Conservation (phyloP, 768 basidiomycete genomes). For the Rhodosporidiobolus sp. region DNA sequence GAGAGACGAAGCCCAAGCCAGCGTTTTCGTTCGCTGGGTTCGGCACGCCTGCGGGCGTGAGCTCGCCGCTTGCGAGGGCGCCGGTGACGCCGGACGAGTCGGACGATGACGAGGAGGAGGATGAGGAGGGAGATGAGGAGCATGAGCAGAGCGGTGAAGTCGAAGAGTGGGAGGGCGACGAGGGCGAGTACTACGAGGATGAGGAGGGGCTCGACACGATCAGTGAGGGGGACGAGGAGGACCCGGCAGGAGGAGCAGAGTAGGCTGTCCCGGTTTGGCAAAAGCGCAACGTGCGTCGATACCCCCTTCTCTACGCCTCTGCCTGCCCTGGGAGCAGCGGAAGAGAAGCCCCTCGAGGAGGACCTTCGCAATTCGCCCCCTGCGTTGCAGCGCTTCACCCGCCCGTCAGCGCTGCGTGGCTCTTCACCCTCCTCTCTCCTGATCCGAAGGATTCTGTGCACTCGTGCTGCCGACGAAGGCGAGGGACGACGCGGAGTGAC, state of each 20-base stretch:
- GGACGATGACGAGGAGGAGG: neutral
- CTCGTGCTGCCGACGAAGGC: too few relatives aligned
- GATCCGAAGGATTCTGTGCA: too few relatives aligned
- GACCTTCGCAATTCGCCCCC: too few relatives aligned
- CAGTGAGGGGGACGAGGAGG: slow-evolving; percentile 24
- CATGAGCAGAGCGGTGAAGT: neutral
- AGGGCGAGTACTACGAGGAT: slow-evolving; percentile 2
- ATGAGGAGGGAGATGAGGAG: neutral
- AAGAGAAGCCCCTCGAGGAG: too few relatives aligned
- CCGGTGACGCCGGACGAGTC: neutral
- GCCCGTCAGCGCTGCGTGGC: too few relatives aligned
- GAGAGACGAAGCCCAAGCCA: neutral
- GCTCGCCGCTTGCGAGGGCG: neutral
- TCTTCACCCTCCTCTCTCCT: too few relatives aligned
- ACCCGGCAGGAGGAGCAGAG: neutral
- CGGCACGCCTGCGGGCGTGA: neutral
- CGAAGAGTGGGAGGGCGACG: slow-evolving; percentile 11
- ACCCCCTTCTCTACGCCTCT: too few relatives aligned
- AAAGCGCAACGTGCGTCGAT: too few relatives aligned
- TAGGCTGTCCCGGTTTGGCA: too few relatives aligned
- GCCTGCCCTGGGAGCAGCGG: too few relatives aligned
- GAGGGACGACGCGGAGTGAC: too few relatives aligned
- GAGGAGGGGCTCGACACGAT: slow-evolving; percentile 36
- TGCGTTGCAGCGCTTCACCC: too few relatives aligned
- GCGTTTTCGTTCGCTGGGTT: neutral